Base-by-base conservation (phyloP, 2,329 filamentous ascomycete species). In the Laburnicola sp. region DNA sequence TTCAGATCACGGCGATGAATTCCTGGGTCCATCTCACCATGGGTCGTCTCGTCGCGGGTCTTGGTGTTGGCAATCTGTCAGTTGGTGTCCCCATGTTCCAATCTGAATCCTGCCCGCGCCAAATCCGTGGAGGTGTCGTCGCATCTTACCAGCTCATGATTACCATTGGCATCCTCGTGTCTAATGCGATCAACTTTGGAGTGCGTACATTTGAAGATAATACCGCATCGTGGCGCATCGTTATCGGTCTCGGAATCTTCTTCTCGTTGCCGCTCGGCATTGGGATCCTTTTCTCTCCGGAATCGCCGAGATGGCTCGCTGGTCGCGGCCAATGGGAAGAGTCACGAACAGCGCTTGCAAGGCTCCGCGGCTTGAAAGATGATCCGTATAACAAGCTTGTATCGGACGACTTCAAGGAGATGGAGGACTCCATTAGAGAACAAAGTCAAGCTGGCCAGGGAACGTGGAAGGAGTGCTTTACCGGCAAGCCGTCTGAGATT, bases 51-150 rank as follows among this genome's bases (percentile, higher is more conserved):
- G 64, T 76, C 25, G 72, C 73, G 39, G 75, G 75, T 59, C 54
- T 77, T 6, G 75, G 75, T 38, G 72, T 77, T 32, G 75, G 75
- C 30, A 68, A 70, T n/a, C 64, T 77, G 16, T 75, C 72, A 6
- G 81, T 87, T 30, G 78, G 83, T 31, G 83, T 87, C 2, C 85
- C 85, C 51, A 84, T 87, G 78, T 87, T 84, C 70, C 84, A 87
- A 70, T 82, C 82, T 35, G 85, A 88, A 65, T 83, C 78, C 45
- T 78, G 82, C 1, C 85, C 85, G 3, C 77, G 79, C 16, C 78
- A 83, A 60, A 85, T 87, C 54, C 82, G 85, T 58, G 85, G 84
- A 59, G 80, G 82, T 30, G 80, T 87, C 37, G 82, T 87, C n/a
- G 70, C 74, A 10, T 74, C 70, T 3, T 76, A 76, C 59, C 74